Percentiles rank a stretch among this genome's conserved stretches.
These are phyloP conservation scores for barley (Hordeum vulgare) DNA, from an alignment of 176 grass and related monocot species.

Conservation along the genomic window MorexV3_pseudomolecules_assembly NC_058518.1:70780617-70781116, in stretches of 20 bases:
- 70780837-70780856: conserved; percentile 94
- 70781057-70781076: conserved; percentile 91
- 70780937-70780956: conserved; percentile 4
- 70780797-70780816: conserved; percentile 97
- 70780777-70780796: conserved; percentile 98
- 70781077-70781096: conserved; percentile 90
- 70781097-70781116: conserved; percentile 99
- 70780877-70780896: conserved; percentile 10
- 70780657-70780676: conserved; percentile 95
- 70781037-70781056: conserved; percentile 71
- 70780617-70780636: conserved; percentile 98
- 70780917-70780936: neutral
- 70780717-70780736: neutral
- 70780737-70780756: neutral
- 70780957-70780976: neutral
- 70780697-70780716: neutral
- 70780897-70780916: neutral
- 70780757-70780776: conserved; percentile 25
- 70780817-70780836: conserved; percentile 99
- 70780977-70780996: neutral
- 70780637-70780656: conserved; percentile 99
- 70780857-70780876: conserved; percentile 34
- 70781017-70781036: conserved; percentile 10
- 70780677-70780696: conserved; percentile 82
- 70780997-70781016: neutral